Evolutionary conservation across 2,329 filamentous ascomycete species (phyloP), one percentile per base, ranked within the genome.

Genomic region (Ambrosiella cleistominuta): DNA sequence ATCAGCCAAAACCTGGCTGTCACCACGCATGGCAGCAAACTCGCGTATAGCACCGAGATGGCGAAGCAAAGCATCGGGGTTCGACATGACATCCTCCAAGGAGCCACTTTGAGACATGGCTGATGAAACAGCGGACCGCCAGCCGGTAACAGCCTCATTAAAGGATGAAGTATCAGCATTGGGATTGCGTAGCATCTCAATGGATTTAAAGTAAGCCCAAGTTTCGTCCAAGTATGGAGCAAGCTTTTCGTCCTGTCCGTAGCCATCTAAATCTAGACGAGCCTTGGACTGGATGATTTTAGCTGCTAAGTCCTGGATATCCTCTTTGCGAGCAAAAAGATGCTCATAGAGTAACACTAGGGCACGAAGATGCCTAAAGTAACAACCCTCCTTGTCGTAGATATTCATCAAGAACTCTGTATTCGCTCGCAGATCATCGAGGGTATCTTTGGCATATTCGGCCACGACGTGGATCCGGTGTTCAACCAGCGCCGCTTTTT

Each of bases 401-500:
- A 75, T 70, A 6, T 74, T 68, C 3, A 81, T 66, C 8, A 81
- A 66, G 0, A 71, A 68, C 40, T 73, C 70, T 9, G 78, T 68
- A 11, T 69, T 71, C 1, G 74, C 67, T 55, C 78, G 73, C 4
- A 73, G 69, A 13, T 76, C 66, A 7, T 69, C 70, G 27, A 72
- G 65, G 2, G 68, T 69, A 36, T 67, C 65, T 27, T 63, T 61
- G 4, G 65, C 66, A 6, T 66, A 67, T 2, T 66, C 64, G 7
- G 69, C 38, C 2, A 55, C 49, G 37, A 61, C 37, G 27, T 61
- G 56, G 9, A 61, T 54, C 7, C 59, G 71, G 63, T 84, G 77
- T 62, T 85, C 80, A 15, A 85, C 69, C 1, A 80, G 76, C 1
- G 79, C 77, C 7, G 74, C 75, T 60, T 75, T 77, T 66, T 78